phyloP scores from a whole-genome alignment of 768 basidiomycete species.

The Pleurotus citrinopileatus region DNA sequence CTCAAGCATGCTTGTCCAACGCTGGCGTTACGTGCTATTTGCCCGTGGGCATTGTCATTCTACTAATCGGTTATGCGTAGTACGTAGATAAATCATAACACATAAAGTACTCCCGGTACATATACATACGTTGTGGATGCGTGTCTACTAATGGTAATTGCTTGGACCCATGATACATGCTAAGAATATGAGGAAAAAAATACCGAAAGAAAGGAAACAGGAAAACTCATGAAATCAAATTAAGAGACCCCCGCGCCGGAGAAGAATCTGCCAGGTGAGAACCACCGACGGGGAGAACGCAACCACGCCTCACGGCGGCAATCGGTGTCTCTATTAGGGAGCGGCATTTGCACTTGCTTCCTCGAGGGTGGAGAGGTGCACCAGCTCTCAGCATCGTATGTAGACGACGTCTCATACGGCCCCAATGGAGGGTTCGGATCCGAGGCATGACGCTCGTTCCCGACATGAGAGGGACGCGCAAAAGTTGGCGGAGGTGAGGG shows the following conservation, averaged over 20 bases:
- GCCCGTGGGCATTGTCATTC: background rate
- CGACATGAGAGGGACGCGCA: slow-evolving; percentile 26
- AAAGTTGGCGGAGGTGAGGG: slow-evolving; percentile 42
- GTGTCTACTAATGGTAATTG: slow-evolving; percentile 9
- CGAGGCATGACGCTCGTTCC: slow-evolving; percentile 25
- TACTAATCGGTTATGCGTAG: background rate
- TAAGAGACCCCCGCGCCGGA: slow-evolving; percentile 35
- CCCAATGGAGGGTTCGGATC: slow-evolving; percentile 30
- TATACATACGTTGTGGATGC: slow-evolving; percentile 17
- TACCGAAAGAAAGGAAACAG: background rate
- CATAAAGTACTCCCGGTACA: slow-evolving; percentile 22
- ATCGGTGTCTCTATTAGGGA: slow-evolving; percentile 23
- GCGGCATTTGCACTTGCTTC: slow-evolving; percentile 17
- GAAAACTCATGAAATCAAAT: slow-evolving; percentile 3
- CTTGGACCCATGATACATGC: background rate
- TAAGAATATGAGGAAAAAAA: background rate
- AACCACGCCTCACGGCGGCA: slow-evolving; percentile 27
- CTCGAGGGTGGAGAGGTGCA: slow-evolving; percentile 25
- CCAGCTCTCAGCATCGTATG: slow-evolving; percentile 7
- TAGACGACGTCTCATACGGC: slow-evolving; percentile 7
- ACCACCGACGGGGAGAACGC: slow-evolving; percentile 50
- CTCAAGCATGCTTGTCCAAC: too few species aligned
- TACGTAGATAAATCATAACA: slow-evolving; percentile 7
- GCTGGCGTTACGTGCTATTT: background rate
- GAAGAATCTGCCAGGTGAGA: slow-evolving; percentile 51